Evolutionary conservation across 2,329 filamentous ascomycete genomes (phyloP), one percentile per base, ranked within the genome.

Genomic region (Pezicula radicicola): DNA sequence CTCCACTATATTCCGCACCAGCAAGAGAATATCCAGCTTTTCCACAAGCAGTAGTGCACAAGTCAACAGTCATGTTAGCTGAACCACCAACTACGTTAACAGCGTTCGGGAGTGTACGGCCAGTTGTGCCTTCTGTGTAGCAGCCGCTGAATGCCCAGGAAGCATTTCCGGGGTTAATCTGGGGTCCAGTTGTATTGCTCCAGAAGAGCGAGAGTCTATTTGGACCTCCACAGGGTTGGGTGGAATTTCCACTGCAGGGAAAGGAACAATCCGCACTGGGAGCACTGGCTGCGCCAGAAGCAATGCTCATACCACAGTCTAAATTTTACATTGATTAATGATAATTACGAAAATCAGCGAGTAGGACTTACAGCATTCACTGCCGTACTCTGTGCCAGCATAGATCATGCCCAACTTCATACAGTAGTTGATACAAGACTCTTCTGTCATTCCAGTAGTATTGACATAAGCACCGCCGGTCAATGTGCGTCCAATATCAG

Each of bases 1-100:
- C 72, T 10, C 70, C 64, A 33, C 69, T 65, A 52, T 76, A 76
- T 57, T 78, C 74, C 27, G 75, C 58, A 42, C 75, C 76, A 50
- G 67, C 63, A 68, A 77, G 60, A n/a, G 49, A 52, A 54, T 72
- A 76, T 5, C 54, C 55, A 2, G 48, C 36, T 15, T 30, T 36
- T 28, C 49, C 33, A 25, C 58, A 61, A n/a, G 55, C 51, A 0
- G 36, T 33, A 19, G 53, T 19, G 39, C 58, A 61, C 16, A 54
- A 48, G 15, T 21, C 46, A 8, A 61, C 50, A 6, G 56, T 60
- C 48, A 59, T 52, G 18, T 55, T 52, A 13, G 28, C 39, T 15
- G 42, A 37, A 13, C 58, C 59, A 12, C 55, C 57, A 8, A 49
- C n/a, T 4, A 48, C 43, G 39, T 30, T 19, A 13, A 52, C 27